Evolutionary conservation across 75 land plant species (phyloP), one percentile per base, ranked within the genome.

Genomic region (Adiantum capillusveneris): DNA sequence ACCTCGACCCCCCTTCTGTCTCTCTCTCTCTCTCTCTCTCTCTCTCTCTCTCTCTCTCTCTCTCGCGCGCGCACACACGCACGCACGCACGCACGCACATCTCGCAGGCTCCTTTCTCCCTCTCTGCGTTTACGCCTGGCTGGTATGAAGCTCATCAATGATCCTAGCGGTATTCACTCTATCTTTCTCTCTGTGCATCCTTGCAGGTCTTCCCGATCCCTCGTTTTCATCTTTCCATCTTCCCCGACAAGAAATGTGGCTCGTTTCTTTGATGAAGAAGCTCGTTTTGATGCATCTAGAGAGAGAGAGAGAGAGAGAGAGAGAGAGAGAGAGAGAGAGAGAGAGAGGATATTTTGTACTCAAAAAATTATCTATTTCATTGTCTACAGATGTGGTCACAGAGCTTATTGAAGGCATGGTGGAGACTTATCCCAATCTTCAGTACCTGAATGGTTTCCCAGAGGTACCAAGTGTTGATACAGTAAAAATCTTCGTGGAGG

Each of bases 341-440:
- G 49, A 17, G 49, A 46, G n/a, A n/a, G 12, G 21, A 6, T 21
- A 65, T 18, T 18, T 60, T 71, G 45, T 67, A 60, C 49, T 64
- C 69, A 9, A 9, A 41, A 41, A 9, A 9, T 9, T 9, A 9
- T 41, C 22, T 21, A 6, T 29, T 64, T n/a, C 6, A 60, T 2
- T 58, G 13, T 22, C 50, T 66, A 53, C 87, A 94, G 98, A 81
- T 73, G 90, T 81, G 65, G 98, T 90, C 59, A 84, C 77, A 25
- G 98, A 94, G 65, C 79, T 79, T 31, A 86, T 94, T 60, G 96
- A 94, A 71, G 98, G 98, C 45, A 57, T 94, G 56, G 98, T 86
- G 48, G 98, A 94, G 64, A 94, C 98, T 11, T 94, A 79, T 70
- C 91, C 98, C 22, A 78, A 77, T 14, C 69, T 94, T 65, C 85